These are phyloP conservation scores for Pelargonium australe DNA, from an alignment of 441 rosid genomes.

Conservation along the genomic window DNA sequence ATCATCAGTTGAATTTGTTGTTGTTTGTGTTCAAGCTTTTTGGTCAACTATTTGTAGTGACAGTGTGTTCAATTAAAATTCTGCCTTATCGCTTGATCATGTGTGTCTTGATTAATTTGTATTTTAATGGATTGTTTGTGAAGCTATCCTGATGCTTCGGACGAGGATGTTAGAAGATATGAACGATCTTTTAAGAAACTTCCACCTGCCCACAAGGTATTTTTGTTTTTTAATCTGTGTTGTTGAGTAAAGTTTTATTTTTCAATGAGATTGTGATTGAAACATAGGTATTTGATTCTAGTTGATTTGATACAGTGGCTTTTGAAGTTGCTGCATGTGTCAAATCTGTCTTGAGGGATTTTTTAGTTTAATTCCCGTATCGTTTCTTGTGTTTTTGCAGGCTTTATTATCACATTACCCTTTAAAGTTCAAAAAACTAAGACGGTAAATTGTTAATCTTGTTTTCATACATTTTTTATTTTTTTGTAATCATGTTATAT, in stretches of 20 bases:
- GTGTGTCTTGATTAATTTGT: background rate
- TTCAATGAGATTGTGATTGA: background rate
- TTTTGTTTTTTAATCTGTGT: background rate
- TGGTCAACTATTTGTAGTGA: conserved; percentile 3
- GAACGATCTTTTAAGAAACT: conserved; percentile 78
- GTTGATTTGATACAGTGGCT: background rate
- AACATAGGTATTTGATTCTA: background rate
- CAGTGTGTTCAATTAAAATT: background rate
- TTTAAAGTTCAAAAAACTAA: conserved; percentile 53
- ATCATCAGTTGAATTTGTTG: background rate
- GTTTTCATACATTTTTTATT: background rate
- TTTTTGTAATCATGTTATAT: background rate
- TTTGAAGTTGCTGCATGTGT: background rate
- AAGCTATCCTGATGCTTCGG: conserved; percentile 86
- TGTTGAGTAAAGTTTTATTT: background rate
- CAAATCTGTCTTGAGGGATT: background rate
- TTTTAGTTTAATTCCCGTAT: conserved; percentile 5
- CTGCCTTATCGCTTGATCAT: background rate
- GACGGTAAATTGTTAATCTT: conserved; percentile 39
- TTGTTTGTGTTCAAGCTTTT: background rate
- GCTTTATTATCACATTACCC: conserved; percentile 62
- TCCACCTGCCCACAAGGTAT: conserved; percentile 67
- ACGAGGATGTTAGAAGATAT: conserved; percentile 73
- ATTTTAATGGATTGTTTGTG: conserved; percentile 9
- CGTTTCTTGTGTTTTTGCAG: conserved; percentile 33